Percentiles rank a stretch among this genome's conserved stretches.
Evolutionary conservation across 148 eudicot species (phyloP).

Genomic region (Vaccinium vitisidaea): DNA sequence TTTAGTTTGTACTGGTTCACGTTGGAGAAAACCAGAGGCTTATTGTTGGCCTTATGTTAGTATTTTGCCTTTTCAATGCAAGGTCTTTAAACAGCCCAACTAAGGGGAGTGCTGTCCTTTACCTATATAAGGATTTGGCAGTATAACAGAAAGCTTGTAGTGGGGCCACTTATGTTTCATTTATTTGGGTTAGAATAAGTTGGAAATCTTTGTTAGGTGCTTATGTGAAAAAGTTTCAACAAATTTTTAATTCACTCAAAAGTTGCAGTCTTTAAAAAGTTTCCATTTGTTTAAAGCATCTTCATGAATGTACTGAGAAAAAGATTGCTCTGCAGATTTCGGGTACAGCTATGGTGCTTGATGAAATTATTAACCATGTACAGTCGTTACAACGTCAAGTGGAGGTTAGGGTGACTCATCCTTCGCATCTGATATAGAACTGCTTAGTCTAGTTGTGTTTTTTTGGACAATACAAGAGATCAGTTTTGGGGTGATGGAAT

Average conservation of each 20-base stretch:
- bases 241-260: not conserved
- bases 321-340: conserved; percentile 61
- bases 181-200: not conserved
- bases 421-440: conserved; percentile 9
- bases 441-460: not conserved
- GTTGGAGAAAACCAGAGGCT: not conserved
- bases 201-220: not conserved
- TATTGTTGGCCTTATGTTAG: not conserved
- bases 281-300: conserved; percentile 4
- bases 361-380: conserved; percentile 96
- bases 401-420: conserved; percentile 50
- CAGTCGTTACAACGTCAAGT: conserved; percentile 95
- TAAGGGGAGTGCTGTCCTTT: conserved; percentile 5
- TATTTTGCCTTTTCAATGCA: not conserved
- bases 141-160: not conserved
- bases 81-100: not conserved
- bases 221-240: not conserved
- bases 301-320: not conserved
- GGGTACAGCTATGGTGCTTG: conserved; percentile 92
- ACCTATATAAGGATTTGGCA: not conserved
- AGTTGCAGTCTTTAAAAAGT: not conserved
- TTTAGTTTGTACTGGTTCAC: not conserved
- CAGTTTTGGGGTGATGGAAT: not conserved
- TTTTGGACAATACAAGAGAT: not conserved
- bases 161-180: not conserved